Percentiles rank a stretch among this genome's conserved stretches.
phyloP scores from a whole-genome alignment of 371 early-diverging fungal species.

The Mucor indicus region DNA sequence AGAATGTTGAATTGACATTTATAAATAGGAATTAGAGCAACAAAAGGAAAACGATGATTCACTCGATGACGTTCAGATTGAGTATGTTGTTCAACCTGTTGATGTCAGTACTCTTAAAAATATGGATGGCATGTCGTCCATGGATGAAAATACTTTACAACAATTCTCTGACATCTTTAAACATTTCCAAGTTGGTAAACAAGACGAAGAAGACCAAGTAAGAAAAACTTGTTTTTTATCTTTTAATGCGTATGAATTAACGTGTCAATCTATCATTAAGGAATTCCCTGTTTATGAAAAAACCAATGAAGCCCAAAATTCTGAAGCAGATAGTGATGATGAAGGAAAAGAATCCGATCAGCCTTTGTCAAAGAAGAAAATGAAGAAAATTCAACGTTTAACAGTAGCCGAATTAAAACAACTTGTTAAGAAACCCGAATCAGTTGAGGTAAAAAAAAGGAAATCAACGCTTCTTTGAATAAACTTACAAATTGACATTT shows the following conservation, averaged over 20 bases:
- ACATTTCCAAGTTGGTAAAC: slow-evolving; percentile 34
- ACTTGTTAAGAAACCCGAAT: slow-evolving; percentile 87
- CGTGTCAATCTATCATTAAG: not conserved
- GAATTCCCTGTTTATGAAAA: slow-evolving; percentile 48
- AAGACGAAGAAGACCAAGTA: slow-evolving; percentile 35
- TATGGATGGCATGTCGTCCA: slow-evolving; percentile 24
- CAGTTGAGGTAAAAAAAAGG: slow-evolving; percentile 75
- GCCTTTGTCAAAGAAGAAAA: slow-evolving; percentile 40
- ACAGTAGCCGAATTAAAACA: slow-evolving; percentile 94
- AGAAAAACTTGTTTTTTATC: not conserved
- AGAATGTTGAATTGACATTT: not conserved
- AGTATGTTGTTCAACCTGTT: slow-evolving; percentile 43
- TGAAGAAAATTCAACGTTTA: slow-evolving; percentile 39
- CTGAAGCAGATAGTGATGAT: slow-evolving; percentile 12
- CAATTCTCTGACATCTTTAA: slow-evolving; percentile 45
- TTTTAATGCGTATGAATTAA: not conserved
- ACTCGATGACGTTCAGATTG: slow-evolving; percentile 43
- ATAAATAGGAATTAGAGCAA: slow-evolving; percentile 17
- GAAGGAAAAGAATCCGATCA: slow-evolving; percentile 46
- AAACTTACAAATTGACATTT: not conserved
- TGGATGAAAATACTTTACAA: slow-evolving; percentile 36
- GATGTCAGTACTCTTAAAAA: slow-evolving; percentile 32
- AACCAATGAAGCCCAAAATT: slow-evolving; percentile 46
- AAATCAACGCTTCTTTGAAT: slow-evolving; percentile 7
- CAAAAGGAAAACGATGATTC: slow-evolving; percentile 15